Evolutionary conservation across 768 basidiomycete species (phyloP).

Genomic region (Russula emetica): DNA sequence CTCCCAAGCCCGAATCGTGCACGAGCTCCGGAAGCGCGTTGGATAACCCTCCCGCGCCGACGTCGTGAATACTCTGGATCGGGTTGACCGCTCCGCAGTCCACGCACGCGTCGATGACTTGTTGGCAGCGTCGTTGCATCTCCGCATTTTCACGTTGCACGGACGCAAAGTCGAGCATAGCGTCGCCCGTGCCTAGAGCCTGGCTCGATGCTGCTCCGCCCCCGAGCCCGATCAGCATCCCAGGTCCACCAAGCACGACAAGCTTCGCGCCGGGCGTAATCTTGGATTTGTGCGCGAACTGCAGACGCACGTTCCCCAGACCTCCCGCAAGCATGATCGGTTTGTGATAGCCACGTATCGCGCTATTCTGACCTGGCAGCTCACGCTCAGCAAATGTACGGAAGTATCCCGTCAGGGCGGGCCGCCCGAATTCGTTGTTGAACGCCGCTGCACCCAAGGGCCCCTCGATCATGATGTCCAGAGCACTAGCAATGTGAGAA

Average conservation of each 20-base stretch:
- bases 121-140: conserved; percentile 96
- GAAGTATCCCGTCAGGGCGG: conserved; percentile 90
- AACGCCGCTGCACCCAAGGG: conserved; percentile 94
- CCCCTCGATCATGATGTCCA: conserved; percentile 97
- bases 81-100: conserved; percentile 59
- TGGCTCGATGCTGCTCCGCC: conserved; percentile 96
- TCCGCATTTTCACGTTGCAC: conserved; percentile 98
- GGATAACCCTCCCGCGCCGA: conserved; percentile 93
- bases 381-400: conserved; percentile 87
- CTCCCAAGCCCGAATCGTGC: conserved; percentile 91
- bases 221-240: conserved; percentile 92
- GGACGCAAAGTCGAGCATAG: conserved; percentile 93
- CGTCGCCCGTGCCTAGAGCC: conserved; percentile 83
- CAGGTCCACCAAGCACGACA: conserved; percentile 91
- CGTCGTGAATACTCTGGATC: conserved; percentile 96
- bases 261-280: conserved; percentile 83
- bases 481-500: conserved; percentile 81
- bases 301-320: conserved; percentile 84
- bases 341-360: conserved; percentile 96
- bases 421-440: conserved; percentile 98
- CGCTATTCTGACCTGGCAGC: conserved; percentile 50
- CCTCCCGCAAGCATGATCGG: conserved; percentile 99
- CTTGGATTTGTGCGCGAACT: conserved; percentile 71
- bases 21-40: conserved; percentile 97
- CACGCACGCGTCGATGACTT: conserved; percentile 92